Conservation (phyloP, 441 rosid genomes). For the Croton laevigatus region DNA sequence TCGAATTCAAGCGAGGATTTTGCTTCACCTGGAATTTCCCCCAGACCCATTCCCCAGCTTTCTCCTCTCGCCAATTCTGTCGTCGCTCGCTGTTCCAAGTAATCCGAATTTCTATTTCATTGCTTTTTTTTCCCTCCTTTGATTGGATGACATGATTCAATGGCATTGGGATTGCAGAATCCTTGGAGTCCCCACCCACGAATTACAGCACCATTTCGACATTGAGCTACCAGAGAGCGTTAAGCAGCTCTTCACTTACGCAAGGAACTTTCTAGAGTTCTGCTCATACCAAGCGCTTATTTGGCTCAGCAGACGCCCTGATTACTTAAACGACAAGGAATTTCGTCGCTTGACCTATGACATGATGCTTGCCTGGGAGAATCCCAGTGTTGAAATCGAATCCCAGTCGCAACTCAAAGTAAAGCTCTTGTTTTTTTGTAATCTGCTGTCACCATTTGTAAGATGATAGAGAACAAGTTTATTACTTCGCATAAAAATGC, state of each 20-base stretch:
- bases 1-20: slow-evolving; percentile 24
- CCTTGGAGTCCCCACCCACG: slow-evolving; percentile 58
- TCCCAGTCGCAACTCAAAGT: slow-evolving; percentile 35
- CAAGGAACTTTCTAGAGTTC: slow-evolving; percentile 78
- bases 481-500: no score
- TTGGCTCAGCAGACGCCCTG: slow-evolving; percentile 38
- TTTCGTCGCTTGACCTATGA: slow-evolving; percentile 76
- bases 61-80: slow-evolving; percentile 82
- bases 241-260: slow-evolving; percentile 58
- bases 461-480: no score
- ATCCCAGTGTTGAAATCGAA: slow-evolving; percentile 53
- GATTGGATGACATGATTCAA: neutral
- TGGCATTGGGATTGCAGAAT: slow-evolving; percentile 38
- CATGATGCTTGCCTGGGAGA: slow-evolving; percentile 98
- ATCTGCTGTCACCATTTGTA: no score
- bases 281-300: slow-evolving; percentile 70
- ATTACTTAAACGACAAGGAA: slow-evolving; percentile 63
- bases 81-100: slow-evolving; percentile 86
- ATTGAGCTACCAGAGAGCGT: slow-evolving; percentile 70
- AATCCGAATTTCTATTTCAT: neutral
- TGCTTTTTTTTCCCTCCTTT: neutral
- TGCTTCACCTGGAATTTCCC: slow-evolving; percentile 36
- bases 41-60: slow-evolving; percentile 70
- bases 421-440: slow-evolving; percentile 8
- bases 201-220: slow-evolving; percentile 65